These are phyloP conservation scores for Ustilago loliicola DNA, from an alignment of 1,284 basidiomycete species.

Conservation along the genomic window DNA sequence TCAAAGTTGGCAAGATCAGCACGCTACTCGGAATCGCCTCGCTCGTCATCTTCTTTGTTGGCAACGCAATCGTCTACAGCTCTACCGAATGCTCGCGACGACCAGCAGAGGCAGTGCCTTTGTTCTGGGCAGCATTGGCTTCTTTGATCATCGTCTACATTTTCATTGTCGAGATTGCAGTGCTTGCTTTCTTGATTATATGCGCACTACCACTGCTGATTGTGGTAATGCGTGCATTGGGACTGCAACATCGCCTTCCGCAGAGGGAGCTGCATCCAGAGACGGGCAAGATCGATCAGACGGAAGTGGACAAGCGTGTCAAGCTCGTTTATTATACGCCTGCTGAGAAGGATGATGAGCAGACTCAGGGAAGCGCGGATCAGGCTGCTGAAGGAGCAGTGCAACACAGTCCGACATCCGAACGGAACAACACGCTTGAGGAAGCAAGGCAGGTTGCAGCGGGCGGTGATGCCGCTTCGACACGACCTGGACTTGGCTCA, in stretches of 20 bases:
- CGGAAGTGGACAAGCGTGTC: conserved; percentile 52
- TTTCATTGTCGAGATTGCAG: conserved; percentile 56
- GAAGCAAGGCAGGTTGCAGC: neutral
- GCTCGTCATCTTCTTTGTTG: conserved; percentile 59
- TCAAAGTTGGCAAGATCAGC: conserved; percentile 44
- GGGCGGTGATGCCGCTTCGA: neutral
- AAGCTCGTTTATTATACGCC: conserved; percentile 59
- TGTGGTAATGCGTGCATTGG: conserved; percentile 54
- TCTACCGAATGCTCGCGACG: conserved; percentile 52
- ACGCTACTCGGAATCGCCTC: conserved; percentile 56
- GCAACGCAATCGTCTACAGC: conserved; percentile 62
- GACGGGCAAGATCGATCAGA: conserved; percentile 57
- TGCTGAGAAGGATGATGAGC: conserved; percentile 41
- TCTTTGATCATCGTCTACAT: conserved; percentile 58
- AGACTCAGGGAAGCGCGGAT: neutral
- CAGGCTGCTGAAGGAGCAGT: neutral
- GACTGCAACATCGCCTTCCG: conserved; percentile 44
- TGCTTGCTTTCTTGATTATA: conserved; percentile 55
- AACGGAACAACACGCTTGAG: neutral
- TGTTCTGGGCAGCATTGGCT: conserved; percentile 56
- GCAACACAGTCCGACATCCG: neutral
- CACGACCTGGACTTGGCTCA: conserved; percentile 23
- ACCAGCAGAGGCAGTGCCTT: conserved; percentile 55
- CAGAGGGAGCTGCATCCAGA: conserved; percentile 49
- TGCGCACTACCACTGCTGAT: conserved; percentile 61